phyloP scores from a whole-genome alignment of 495 filamentous ascomycete genomes.

The Daldinia concentrica region DNA sequence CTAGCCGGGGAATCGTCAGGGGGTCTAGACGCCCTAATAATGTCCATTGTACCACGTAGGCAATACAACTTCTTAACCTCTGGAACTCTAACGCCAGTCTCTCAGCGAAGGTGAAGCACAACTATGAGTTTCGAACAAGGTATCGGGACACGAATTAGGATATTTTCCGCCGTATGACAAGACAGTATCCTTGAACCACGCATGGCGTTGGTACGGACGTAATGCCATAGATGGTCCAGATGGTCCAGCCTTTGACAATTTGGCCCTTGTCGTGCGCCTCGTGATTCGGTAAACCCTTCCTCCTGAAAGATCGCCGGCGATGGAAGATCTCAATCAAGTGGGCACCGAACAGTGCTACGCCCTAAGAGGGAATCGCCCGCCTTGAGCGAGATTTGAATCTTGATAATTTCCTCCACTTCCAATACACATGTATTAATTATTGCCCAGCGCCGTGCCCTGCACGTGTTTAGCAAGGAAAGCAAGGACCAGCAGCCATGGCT shows the following conservation, averaged over 20 bases:
- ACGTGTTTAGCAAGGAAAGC: constrained; percentile 26
- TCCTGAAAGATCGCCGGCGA: constrained; percentile 38
- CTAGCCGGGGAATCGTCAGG: constrained; percentile 11
- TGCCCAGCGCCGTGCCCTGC: constrained; percentile 23
- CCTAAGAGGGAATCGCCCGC: constrained; percentile 1
- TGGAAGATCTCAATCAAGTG: constrained; percentile 45
- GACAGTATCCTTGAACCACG: constrained; percentile 18
- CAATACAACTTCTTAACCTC: constrained; percentile 5
- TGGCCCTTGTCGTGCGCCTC: constrained; percentile 25
- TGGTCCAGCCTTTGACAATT: constrained; percentile 23
- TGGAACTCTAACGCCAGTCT: neutral
- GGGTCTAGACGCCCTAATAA: constrained; percentile 21
- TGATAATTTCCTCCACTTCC: constrained; percentile 30
- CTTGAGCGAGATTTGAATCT: constrained; percentile 33
- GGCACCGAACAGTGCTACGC: constrained; percentile 29
- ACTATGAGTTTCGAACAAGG: constrained; percentile 25
- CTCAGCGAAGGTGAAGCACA: constrained; percentile 18
- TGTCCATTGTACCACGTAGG: constrained; percentile 13
- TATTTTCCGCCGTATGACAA: constrained; percentile 37
- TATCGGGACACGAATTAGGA: constrained; percentile 17
- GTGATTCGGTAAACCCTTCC: constrained; percentile 36
- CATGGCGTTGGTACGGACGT: constrained; percentile 16
- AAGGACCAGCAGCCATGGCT: constrained; percentile 13
- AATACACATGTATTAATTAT: constrained; percentile 1
- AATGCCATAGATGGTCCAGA: constrained; percentile 9